phyloP scores from a whole-genome alignment of 306 rosid genomes.

The Vicia faba region DNA sequence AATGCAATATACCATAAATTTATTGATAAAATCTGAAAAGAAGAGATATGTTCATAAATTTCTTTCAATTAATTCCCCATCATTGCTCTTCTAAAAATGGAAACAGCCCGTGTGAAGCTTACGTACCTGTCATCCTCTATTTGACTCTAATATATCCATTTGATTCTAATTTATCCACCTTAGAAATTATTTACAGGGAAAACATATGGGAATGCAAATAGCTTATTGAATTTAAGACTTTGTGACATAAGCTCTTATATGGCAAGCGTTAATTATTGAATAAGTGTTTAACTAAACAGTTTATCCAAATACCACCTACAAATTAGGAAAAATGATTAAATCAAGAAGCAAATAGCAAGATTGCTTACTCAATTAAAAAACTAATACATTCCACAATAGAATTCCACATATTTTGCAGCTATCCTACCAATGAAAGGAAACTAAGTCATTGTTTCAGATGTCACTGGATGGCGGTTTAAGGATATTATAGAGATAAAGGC shows the following conservation, averaged over 20 bases:
- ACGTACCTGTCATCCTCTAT: background rate
- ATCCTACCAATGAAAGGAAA: background rate
- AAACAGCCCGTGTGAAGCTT: background rate
- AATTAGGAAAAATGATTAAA: background rate
- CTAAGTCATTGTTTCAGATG: background rate
- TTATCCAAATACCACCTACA: background rate
- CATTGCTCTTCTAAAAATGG: background rate
- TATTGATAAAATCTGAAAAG: background rate
- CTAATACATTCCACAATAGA: background rate
- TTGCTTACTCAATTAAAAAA: background rate
- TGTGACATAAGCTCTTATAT: background rate
- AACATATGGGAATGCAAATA: background rate
- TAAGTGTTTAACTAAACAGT: background rate
- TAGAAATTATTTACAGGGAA: background rate
- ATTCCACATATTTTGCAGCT: background rate
- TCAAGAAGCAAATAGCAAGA: background rate
- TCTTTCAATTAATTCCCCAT: no score
- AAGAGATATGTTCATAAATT: background rate
- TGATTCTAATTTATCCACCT: background rate
- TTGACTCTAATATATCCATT: background rate
- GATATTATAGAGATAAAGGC: background rate
- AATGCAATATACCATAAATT: no score
- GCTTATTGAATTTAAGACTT: background rate
- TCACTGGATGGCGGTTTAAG: background rate
- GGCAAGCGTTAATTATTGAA: background rate